phyloP scores from a whole-genome alignment of 768 basidiomycete species.

The Termitomyces sp. region DNA sequence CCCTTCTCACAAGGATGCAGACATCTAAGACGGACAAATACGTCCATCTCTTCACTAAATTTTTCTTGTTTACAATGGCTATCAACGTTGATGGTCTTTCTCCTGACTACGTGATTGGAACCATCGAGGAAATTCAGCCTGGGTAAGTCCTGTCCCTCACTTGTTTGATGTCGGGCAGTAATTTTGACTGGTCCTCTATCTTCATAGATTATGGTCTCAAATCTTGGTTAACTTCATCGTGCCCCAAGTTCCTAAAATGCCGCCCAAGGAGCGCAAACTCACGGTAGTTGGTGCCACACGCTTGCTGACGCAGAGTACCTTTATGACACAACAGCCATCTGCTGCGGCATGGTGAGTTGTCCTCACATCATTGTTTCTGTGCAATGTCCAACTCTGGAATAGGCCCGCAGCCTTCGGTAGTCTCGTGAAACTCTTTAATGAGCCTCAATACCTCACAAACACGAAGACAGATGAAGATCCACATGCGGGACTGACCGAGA shows the following conservation, averaged over 20 bases:
- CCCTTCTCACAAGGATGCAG: slow-evolving; percentile 83
- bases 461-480: slow-evolving; percentile 40
- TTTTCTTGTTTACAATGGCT: slow-evolving; percentile 74
- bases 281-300: slow-evolving; percentile 77
- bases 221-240: slow-evolving; percentile 73
- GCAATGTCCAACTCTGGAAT: background rate
- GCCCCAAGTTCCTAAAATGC: slow-evolving; percentile 78
- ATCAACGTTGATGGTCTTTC: slow-evolving; percentile 68
- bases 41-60: slow-evolving; percentile 76
- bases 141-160: slow-evolving; percentile 47
- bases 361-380: background rate
- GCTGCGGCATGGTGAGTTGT: slow-evolving; percentile 59
- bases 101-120: slow-evolving; percentile 76
- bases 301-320: slow-evolving; percentile 68
- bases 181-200: background rate
- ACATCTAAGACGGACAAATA: slow-evolving; percentile 87
- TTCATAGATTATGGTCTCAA: slow-evolving; percentile 66
- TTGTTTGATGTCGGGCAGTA: background rate
- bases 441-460: slow-evolving; percentile 66
- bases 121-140: slow-evolving; percentile 81
- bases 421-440: slow-evolving; percentile 72
- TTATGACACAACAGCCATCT: slow-evolving; percentile 65
- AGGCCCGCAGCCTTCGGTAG: slow-evolving; percentile 73
- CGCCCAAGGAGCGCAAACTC: slow-evolving; percentile 81
- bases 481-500: slow-evolving; percentile 59